Conservation (phyloP, 2,329 filamentous ascomycete species). For the Stagonosporopsis rhizophila region DNA sequence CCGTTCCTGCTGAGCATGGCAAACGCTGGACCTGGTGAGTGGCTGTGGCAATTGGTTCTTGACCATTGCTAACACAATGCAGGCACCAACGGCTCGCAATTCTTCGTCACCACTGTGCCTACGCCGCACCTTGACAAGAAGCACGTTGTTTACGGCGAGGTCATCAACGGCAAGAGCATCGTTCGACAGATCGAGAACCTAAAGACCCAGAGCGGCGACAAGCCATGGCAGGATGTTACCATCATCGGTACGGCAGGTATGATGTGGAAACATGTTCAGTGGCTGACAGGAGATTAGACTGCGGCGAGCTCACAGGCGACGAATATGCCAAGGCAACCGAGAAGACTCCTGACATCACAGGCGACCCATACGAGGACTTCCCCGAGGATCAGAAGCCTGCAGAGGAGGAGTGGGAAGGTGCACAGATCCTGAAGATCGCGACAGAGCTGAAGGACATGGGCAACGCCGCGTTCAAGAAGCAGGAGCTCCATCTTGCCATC, state of each 20-base stretch:
- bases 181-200: constrained; percentile 90
- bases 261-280: neutral
- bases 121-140: constrained; percentile 95
- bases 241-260: constrained; percentile 60
- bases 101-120: constrained; percentile 96
- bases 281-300: constrained; percentile 62
- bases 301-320: constrained; percentile 80
- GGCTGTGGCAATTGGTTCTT: no score
- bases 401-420: constrained; percentile 68
- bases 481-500: constrained; percentile 73
- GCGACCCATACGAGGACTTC: constrained; percentile 94
- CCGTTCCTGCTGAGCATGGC: constrained; percentile 97
- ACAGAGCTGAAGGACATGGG: constrained; percentile 88
- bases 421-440: constrained; percentile 78
- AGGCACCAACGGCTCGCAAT: constrained; percentile 96
- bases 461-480: constrained; percentile 88
- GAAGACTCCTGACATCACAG: constrained; percentile 77
- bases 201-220: constrained; percentile 75
- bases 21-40: constrained; percentile 88
- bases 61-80: constrained; percentile 18
- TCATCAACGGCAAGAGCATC: constrained; percentile 89
- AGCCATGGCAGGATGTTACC: constrained; percentile 72
- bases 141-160: constrained; percentile 96
- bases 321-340: constrained; percentile 71
- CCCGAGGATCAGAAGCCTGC: constrained; percentile 76